Base-by-base conservation (phyloP, 2,329 filamentous ascomycete species). In the Claviceps capensis region DNA sequence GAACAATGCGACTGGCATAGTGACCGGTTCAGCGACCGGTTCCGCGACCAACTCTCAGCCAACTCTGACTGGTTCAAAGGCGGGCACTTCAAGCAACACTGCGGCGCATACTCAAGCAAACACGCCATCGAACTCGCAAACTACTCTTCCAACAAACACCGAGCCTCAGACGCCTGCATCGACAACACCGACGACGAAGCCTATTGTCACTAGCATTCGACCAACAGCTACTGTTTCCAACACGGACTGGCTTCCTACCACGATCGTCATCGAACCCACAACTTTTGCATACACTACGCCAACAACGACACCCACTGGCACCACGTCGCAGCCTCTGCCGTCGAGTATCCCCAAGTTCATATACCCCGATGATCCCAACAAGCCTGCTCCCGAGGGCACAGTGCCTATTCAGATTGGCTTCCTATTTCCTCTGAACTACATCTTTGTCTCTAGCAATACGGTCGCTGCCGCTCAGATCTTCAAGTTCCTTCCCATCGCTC, bases 401-500 rank as follows among this genome's bases (percentile, higher is more conserved):
- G 81, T 79, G 4, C 69, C 86, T 59, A 83, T 95, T 59, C 88
- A 95, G 64, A 77, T 97, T 56, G 93, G 86, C 37, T 96, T 97
- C 76, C 72, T 80, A 50, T 85, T 82, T 62, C 78, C 79, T 1
- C 76, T 95, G 59, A 91, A 94, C 70, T 98, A 93, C 67, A 71
- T 78, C 8, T 95, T 94, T 63, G 86, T 97, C 30, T 82, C 85
- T 11, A 73, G 72, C 22, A 81, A 85, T 56, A 74, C 81, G 14
- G 75, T 83, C 57, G 86, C 89, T 17, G 85, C 88, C 5, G 81
- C 81, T 41, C 91, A 97, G 68, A 87, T 98, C 61, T 95, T 96
- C 72, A 70, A 79, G 50, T 86, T 80, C 57, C 72, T 96, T 4
- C 89, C 89, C 0, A 60, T 73, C 50, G 88, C 86, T 57, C 74